Evolutionary conservation across 2,329 filamentous ascomycete genomes (phyloP), one percentile per base, ranked within the genome.

Genomic region (Trichoderma koningii): DNA sequence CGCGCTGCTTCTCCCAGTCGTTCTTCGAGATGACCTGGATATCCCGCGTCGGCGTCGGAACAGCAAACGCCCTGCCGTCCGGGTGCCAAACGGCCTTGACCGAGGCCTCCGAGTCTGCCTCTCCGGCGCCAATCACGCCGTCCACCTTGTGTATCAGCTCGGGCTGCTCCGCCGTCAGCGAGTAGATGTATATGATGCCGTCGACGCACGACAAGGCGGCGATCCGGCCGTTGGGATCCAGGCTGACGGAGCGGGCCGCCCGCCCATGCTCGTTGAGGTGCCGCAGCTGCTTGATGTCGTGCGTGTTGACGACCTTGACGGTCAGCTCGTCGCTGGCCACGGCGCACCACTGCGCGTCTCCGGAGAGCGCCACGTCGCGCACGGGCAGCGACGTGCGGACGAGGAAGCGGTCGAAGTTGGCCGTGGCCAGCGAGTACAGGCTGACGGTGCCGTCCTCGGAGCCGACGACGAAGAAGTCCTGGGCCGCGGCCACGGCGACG

Each of bases 401-500:
- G 57, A 99, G 85, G 69, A 96, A 90, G 66, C 89, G 88, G 68
- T 96, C 91, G 78, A 96, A 92, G 30, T 82, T 77, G 72, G 89
- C 88, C 3, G 86, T 87, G 64, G 86, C 83, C 56, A 97, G 83
- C n/a, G 90, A 91, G 80, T 96, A 99, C 71, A 93, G 87, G 81
- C 90, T 96, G 72, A 99, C 92, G n/a, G 90, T 95, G 73, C 96
- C 95, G 78, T 98, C 93, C 76, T 99, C 94, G 21, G 92, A 91
- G 30, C 93, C 95, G 67, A 92, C 88, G 51, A 98, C 87, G 74
- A 97, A 96, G 76, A 91, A 93, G 66, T 90, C 87, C 73, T 94
- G 85, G 42, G 87, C 86, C 21, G 92, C 87, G 34, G 87, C 90
- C 23, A 98, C 86, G 38, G 89, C 88, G 21, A 91, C 83, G 73